Percentiles rank a stretch among this genome's conserved stretches.
Evolutionary conservation across 768 basidiomycete genomes (phyloP).

Genomic region (Termitomyces titanicus): DNA sequence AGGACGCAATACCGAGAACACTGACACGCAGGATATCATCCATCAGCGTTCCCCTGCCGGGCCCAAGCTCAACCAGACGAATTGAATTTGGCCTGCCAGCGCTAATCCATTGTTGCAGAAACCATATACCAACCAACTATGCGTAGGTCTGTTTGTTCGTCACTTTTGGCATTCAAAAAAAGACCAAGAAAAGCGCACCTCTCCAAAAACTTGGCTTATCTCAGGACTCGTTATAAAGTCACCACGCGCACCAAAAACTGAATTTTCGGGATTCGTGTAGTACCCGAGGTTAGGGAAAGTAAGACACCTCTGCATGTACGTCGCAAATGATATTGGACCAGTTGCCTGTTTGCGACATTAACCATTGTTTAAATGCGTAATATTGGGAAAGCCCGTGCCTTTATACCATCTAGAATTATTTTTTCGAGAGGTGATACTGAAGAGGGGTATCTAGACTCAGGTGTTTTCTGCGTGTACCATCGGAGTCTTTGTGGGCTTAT

Average conservation of each 20-base stretch:
- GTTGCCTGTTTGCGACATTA: constrained; percentile 52
- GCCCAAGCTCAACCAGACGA: constrained; percentile 87
- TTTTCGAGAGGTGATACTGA: constrained; percentile 52
- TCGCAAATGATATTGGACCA: constrained; percentile 84
- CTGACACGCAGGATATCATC: constrained; percentile 82
- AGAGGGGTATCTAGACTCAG: constrained; percentile 2
- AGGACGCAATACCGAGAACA: constrained; percentile 1
- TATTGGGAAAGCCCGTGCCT: constrained; percentile 37
- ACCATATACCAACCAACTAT: constrained; percentile 87
- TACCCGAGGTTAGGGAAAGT: constrained; percentile 90
- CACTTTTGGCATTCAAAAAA: constrained; percentile 23
- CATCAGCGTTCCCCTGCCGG: constrained; percentile 91
- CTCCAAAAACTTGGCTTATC: constrained; percentile 94
- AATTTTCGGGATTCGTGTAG: constrained; percentile 72
- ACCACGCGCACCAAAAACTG: constrained; percentile 81
- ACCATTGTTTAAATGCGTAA: not conserved
- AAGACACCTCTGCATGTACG: constrained; percentile 91
- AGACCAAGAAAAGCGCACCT: constrained; percentile 52
- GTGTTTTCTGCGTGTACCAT: constrained; percentile 10
- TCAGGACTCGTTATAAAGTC: constrained; percentile 98
- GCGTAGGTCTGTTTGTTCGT: constrained; percentile 29
- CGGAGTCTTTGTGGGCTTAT: not conserved
- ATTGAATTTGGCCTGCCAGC: constrained; percentile 46
- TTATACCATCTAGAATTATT: constrained; percentile 67
- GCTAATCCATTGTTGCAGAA: constrained; percentile 69